Conservation (phyloP, 2,329 filamentous ascomycete genomes). For the Epichloe coenophiala region DNA sequence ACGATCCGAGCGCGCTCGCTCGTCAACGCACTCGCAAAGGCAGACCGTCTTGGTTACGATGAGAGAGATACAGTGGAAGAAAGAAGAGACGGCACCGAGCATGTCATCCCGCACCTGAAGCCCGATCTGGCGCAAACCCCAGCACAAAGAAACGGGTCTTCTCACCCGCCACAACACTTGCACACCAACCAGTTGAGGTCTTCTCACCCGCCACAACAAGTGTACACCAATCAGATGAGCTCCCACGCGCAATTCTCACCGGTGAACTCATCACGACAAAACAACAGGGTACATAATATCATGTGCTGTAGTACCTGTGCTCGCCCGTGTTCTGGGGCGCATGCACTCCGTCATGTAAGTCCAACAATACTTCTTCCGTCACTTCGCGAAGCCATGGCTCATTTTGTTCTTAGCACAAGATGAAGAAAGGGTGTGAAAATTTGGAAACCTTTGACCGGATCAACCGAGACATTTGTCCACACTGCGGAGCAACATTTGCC, state of each 20-base stretch:
- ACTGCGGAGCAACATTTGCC: conserved; percentile 32
- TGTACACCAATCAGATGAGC: not conserved
- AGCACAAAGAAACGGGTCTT: not conserved
- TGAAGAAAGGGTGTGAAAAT: conserved; percentile 14
- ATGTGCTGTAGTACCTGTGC: conserved; percentile 17
- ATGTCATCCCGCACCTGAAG: conserved; percentile 21
- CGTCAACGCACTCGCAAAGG: conserved; percentile 42
- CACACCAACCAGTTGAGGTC: not conserved
- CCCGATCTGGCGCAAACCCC: conserved; percentile 6
- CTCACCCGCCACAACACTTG: not conserved
- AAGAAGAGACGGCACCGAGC: conserved; percentile 17
- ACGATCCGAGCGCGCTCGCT: conserved; percentile 41
- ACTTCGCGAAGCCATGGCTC: not conserved
- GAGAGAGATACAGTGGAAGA: conserved; percentile 35
- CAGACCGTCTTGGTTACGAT: conserved; percentile 44
- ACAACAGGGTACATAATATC: conserved; percentile 2
- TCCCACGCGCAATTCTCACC: not conserved
- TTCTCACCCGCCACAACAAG: not conserved
- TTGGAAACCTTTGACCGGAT: conserved; percentile 6
- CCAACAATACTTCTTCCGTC: not conserved
- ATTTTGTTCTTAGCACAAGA: conserved; percentile 14
- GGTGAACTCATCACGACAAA: not conserved
- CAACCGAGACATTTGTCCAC: conserved; percentile 25
- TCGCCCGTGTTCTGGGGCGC: conserved; percentile 20
- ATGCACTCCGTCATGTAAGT: conserved; percentile 21